Base-by-base conservation (phyloP, 75 land plant species). In the Isoetes taiwanensis region DNA sequence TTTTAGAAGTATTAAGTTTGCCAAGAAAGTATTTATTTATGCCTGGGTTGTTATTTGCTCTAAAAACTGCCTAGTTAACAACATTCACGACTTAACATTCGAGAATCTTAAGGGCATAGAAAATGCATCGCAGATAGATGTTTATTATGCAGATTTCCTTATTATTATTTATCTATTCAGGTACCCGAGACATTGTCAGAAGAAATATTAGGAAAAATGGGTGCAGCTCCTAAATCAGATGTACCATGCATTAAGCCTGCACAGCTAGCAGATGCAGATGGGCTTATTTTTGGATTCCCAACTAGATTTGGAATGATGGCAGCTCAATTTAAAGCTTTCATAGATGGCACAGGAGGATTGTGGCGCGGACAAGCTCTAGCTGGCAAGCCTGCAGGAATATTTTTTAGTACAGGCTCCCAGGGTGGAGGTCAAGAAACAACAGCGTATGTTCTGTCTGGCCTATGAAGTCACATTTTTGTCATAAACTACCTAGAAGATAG, bases 221-320 rank as follows among this genome's bases (percentile, higher is more conserved):
- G 67, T 50, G 97, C 88, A 1, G 77, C 88, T 35, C 76, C 97
- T n/a, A 91, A 91, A 73, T 62, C 75, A 34, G 84, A 83, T 28
- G 82, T 68, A 1, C 88, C 94, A 23, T 58, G 67, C 50, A 83
- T 91, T 30, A 64, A 74, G 24, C 82, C 97, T 0, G 56, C 57
- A 50, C 78, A 86, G 31, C 79, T 91, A 52, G 64, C 75, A 4
- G 83, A 78, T 31, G 94, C 97, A n/a, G 97, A 91, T 58, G 97
- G 88, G 1, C 34, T 91, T 21, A 30, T 91, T 17, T 86, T 91
- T 61, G 97, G 97, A 0, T 91, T 91, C 41, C 97, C 97, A 16
- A 91, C 94, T 1, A 65, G 97, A 60, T 91, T 73, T 58, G 97
- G 97, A 1, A 86, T 91, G 97, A 91, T 91, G 97, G 74, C 82